Conservation (phyloP, 345 rosid genomes). For the Carallia brachiata region DNA sequence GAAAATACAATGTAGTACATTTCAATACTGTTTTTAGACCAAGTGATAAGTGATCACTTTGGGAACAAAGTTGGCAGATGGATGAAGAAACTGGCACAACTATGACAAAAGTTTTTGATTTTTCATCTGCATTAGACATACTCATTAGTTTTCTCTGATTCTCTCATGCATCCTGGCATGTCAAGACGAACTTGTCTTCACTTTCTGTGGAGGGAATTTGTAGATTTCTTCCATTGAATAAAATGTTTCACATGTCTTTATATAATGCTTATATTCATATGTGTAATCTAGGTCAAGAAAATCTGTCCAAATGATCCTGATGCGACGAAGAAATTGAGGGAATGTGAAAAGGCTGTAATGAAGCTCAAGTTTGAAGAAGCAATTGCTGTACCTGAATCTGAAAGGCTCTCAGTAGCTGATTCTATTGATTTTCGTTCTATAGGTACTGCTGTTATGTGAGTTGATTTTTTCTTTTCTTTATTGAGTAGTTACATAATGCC, state of each 20-base stretch:
- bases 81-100: no score
- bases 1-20: no score
- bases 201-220: no score
- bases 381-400: constrained; percentile 70
- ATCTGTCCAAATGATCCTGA: constrained; percentile 91
- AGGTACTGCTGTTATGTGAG: constrained; percentile 45
- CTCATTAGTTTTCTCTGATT: no score
- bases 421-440: constrained; percentile 74
- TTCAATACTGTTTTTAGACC: no score
- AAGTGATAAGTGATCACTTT: no score
- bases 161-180: no score
- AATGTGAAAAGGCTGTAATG: constrained; percentile 93
- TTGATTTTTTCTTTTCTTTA: not conserved
- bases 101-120: no score
- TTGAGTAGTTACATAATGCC: not conserved
- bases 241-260: not conserved
- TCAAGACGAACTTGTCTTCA: no score
- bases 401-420: constrained; percentile 75
- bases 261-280: constrained; percentile 11
- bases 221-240: no score
- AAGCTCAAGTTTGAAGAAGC: constrained; percentile 97
- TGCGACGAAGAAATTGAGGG: constrained; percentile 79
- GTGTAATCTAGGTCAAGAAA: constrained; percentile 62
- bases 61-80: no score
- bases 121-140: no score